Conservation (phyloP, 2,329 filamentous ascomycete species). For the Delphinella strobiligena region DNA sequence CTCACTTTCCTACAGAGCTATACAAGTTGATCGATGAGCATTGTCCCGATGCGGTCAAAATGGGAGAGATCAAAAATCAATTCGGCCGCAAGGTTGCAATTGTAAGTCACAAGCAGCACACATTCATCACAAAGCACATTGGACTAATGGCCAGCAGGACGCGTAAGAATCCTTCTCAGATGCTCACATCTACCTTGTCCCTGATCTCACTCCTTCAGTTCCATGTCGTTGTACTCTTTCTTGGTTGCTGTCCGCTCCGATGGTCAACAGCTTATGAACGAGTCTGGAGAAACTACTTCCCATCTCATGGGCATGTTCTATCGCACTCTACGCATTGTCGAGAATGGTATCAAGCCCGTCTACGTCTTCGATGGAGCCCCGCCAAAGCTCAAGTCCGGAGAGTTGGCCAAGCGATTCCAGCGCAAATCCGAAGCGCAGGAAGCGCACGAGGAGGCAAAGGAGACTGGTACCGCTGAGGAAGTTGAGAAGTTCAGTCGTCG, state of each 20-base stretch:
- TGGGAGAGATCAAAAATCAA: conserved; percentile 96
- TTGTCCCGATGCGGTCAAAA: conserved; percentile 89
- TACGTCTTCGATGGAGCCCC: conserved; percentile 97
- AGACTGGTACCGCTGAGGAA: conserved; percentile 94
- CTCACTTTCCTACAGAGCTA: conserved; percentile 20
- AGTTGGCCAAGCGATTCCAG: conserved; percentile 90
- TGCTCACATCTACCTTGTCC: not conserved
- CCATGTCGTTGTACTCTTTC: conserved; percentile 99
- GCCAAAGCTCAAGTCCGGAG: conserved; percentile 93
- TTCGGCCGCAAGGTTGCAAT: conserved; percentile 98
- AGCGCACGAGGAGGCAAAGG: conserved; percentile 85
- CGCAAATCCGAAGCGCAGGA: conserved; percentile 88
- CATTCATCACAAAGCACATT: not conserved
- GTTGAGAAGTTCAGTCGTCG: conserved; percentile 92
- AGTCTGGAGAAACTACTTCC: conserved; percentile 90
- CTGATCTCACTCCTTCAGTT: conserved; percentile 36
- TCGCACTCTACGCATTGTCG: conserved; percentile 92
- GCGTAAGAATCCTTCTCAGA: conserved; percentile 24
- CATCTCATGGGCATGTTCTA: conserved; percentile 99
- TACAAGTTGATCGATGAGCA: conserved; percentile 41
- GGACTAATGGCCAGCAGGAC: conserved; percentile 27
- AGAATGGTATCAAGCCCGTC: conserved; percentile 96
- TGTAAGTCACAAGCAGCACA: conserved; percentile 46
- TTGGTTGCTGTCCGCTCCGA: conserved; percentile 94
- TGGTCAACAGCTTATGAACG: conserved; percentile 90